Percentiles rank a stretch among this genome's conserved stretches.
These are phyloP conservation scores for Solanum rostratum DNA, from an alignment of 257 asterid species.

Conservation along the genomic window DNA sequence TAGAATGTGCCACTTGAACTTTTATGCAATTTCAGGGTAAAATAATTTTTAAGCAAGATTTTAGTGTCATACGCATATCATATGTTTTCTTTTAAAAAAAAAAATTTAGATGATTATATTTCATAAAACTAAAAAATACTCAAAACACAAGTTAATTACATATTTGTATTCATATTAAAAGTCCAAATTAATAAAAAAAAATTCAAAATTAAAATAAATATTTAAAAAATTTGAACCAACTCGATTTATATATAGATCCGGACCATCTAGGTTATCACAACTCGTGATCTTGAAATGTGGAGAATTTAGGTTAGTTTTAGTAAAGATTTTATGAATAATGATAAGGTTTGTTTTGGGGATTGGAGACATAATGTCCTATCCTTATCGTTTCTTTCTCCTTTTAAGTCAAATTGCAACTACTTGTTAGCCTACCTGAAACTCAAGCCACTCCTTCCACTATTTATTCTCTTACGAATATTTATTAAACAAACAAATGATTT, in stretches of 20 bases:
- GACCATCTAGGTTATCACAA: not conserved
- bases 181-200: too few species aligned
- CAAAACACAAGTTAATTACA: too few species aligned
- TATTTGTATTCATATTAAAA: too few species aligned
- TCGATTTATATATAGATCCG: too few species aligned
- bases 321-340: not conserved
- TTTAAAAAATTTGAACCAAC: too few species aligned
- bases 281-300: not conserved
- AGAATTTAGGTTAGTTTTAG: not conserved
- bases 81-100: too few species aligned
- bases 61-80: too few species aligned
- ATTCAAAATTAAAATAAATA: too few species aligned
- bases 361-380: not conserved
- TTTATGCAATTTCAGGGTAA: not conserved
- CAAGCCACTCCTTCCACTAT: not conserved
- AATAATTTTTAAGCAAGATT: not conserved
- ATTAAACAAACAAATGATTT: too few species aligned
- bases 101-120: too few species aligned
- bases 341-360: not conserved
- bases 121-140: too few species aligned
- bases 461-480: not conserved
- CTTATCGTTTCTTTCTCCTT: not conserved
- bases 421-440: not conserved
- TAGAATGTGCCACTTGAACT: not conserved
- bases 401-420: not conserved